Conservation (phyloP, 257 asterid genomes). For the Solanum lignicaule region DNA sequence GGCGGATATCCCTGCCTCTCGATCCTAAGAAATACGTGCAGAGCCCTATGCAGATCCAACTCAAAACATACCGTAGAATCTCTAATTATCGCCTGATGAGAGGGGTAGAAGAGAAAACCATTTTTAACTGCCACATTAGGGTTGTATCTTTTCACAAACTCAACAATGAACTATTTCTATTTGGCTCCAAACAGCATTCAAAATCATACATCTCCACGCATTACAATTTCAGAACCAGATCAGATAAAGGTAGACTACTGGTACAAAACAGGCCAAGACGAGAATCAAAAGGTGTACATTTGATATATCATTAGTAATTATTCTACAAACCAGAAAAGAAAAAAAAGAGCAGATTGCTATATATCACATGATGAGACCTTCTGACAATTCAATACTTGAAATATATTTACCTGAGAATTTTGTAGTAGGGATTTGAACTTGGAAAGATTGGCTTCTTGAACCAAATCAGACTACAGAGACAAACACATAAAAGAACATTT, state of each 20-base stretch:
- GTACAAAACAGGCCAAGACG: neutral
- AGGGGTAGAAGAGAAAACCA: neutral
- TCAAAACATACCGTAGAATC: neutral
- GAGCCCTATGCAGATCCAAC: neutral
- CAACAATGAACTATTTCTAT: neutral
- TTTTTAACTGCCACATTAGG: neutral
- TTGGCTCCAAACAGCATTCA: neutral
- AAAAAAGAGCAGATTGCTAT: neutral
- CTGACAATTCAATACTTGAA: neutral
- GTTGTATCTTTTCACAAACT: neutral
- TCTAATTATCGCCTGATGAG: neutral
- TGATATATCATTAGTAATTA: neutral
- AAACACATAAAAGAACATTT: neutral
- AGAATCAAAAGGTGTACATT: neutral
- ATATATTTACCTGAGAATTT: constrained; percentile 42
- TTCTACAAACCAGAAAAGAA: neutral
- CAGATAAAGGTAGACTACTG: neutral
- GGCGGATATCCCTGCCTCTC: neutral
- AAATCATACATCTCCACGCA: neutral
- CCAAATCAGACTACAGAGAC: constrained; percentile 28
- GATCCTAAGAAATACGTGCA: neutral
- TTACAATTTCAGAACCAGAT: neutral
- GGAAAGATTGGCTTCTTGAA: constrained; percentile 37
- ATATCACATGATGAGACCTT: neutral
- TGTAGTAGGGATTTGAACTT: constrained; percentile 47